These are phyloP conservation scores for Malus sylvestris DNA, from an alignment of 306 rosid species.

Conservation along the genomic window DNA sequence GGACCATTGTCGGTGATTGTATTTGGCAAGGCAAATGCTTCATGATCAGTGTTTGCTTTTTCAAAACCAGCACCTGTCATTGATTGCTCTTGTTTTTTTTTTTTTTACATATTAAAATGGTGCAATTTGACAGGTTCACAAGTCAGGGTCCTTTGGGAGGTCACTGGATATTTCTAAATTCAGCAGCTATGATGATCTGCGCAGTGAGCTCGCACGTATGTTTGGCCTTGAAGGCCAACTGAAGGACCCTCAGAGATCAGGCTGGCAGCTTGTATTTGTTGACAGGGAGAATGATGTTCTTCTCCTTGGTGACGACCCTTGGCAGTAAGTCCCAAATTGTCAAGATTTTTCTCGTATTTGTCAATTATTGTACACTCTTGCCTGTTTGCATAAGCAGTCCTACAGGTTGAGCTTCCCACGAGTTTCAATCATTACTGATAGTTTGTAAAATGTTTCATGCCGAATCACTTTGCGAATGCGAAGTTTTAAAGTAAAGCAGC, in stretches of 20 bases:
- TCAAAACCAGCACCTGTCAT: too few species aligned
- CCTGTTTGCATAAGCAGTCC: not conserved
- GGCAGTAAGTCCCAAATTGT: slow-evolving; percentile 56
- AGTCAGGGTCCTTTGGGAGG: slow-evolving; percentile 65
- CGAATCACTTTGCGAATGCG: not conserved
- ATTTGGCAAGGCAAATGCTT: too few species aligned
- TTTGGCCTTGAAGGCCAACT: slow-evolving; percentile 72
- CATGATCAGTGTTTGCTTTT: too few species aligned
- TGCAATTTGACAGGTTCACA: slow-evolving; percentile 53
- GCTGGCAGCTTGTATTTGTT: slow-evolving; percentile 94
- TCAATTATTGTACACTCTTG: not conserved
- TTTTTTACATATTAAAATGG: not conserved
- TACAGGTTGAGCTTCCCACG: not conserved
- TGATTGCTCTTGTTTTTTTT: too few species aligned
- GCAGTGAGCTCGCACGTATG: slow-evolving; percentile 68
- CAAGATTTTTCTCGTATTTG: not conserved
- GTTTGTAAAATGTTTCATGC: not conserved
- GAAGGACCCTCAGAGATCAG: slow-evolving; percentile 83
- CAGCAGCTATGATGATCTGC: slow-evolving; percentile 64
- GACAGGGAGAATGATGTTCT: slow-evolving; percentile 80
- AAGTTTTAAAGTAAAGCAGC: not conserved
- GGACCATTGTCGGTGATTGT: too few species aligned
- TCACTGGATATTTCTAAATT: slow-evolving; percentile 72
- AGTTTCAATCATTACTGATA: not conserved
- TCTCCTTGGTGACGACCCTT: slow-evolving; percentile 80